Evolutionary conservation across 2,329 filamentous ascomycete genomes (phyloP).

Genomic region (Phyllosticta citriasiana): DNA sequence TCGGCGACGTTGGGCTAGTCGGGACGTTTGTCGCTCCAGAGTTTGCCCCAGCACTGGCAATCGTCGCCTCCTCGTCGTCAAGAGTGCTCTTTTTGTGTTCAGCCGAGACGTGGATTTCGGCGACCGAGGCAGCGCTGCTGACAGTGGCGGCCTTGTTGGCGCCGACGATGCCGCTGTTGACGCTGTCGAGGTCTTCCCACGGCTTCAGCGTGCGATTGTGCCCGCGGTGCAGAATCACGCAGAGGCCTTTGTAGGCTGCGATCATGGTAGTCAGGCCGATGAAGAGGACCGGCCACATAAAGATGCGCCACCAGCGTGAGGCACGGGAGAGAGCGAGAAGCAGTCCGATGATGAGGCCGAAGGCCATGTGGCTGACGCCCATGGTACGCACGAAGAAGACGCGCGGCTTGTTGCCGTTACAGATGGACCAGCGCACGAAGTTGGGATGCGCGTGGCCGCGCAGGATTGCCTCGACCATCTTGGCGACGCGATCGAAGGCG

Average conservation of each 20-base stretch:
- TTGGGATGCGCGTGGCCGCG: slow-evolving; percentile 71
- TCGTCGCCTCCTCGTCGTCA: slow-evolving; percentile 14
- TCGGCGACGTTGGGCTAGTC: background rate
- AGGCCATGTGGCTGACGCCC: slow-evolving; percentile 48
- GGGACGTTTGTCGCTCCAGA: background rate
- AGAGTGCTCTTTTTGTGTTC: background rate
- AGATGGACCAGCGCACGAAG: slow-evolving; percentile 75
- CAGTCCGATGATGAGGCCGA: slow-evolving; percentile 49
- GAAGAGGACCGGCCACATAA: slow-evolving; percentile 56
- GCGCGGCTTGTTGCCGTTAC: slow-evolving; percentile 68
- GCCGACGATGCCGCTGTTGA: slow-evolving; percentile 5
- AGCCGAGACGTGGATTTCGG: background rate
- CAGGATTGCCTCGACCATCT: slow-evolving; percentile 57
- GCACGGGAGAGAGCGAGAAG: slow-evolving; percentile 56
- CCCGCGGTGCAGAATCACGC: slow-evolving; percentile 62
- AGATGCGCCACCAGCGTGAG: slow-evolving; percentile 54
- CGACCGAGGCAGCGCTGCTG: background rate
- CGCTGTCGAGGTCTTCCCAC: slow-evolving; percentile 53
- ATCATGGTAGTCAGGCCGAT: slow-evolving; percentile 63
- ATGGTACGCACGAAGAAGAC: slow-evolving; percentile 59
- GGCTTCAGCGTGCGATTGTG: slow-evolving; percentile 68
- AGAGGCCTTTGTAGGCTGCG: slow-evolving; percentile 71
- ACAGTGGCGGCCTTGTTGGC: background rate
- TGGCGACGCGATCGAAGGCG: slow-evolving; percentile 52
- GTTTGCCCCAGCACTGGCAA: background rate